phyloP scores from a whole-genome alignment of 2,329 filamentous ascomycete genomes.

The Coniochaeta sp. region DNA sequence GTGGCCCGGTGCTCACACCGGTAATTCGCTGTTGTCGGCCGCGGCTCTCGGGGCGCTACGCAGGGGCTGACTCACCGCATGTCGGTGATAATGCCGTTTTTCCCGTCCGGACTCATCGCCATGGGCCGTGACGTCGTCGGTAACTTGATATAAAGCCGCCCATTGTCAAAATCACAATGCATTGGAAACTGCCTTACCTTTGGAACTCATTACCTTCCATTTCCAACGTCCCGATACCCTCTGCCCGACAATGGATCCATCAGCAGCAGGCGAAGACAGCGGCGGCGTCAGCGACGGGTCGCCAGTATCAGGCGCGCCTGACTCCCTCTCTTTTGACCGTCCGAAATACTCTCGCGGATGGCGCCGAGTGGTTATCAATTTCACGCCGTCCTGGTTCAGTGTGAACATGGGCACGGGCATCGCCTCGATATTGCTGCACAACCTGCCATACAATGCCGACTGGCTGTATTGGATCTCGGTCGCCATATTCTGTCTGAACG shows the following conservation, averaged over 20 bases:
- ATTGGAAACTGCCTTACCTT: neutral
- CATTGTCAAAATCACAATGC: no score
- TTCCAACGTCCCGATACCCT: neutral
- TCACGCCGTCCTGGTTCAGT: slow-evolving; percentile 43
- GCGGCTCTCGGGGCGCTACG: no score
- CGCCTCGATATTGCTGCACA: slow-evolving; percentile 48
- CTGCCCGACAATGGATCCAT: neutral
- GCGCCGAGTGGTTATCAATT: slow-evolving; percentile 31
- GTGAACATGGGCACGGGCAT: slow-evolving; percentile 60
- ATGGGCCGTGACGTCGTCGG: no score
- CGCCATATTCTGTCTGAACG: slow-evolving; percentile 49
- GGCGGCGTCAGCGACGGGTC: neutral
- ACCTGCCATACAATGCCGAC: slow-evolving; percentile 46
- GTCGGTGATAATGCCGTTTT: no score
- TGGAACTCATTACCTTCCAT: neutral
- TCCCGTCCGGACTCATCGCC: no score
- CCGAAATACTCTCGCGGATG: slow-evolving; percentile 13
- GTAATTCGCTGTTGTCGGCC: no score
- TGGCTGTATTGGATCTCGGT: slow-evolving; percentile 48
- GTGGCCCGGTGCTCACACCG: no score
- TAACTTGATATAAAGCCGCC: no score
- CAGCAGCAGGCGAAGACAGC: neutral
- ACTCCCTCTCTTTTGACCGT: neutral
- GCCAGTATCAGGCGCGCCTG: neutral
- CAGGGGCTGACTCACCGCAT: no score